A percentile compares a stretch with the other conserved stretches of the same genome.
Conservation (phyloP, 371 early-diverging fungal species). For the Mucor velutinosus region DNA sequence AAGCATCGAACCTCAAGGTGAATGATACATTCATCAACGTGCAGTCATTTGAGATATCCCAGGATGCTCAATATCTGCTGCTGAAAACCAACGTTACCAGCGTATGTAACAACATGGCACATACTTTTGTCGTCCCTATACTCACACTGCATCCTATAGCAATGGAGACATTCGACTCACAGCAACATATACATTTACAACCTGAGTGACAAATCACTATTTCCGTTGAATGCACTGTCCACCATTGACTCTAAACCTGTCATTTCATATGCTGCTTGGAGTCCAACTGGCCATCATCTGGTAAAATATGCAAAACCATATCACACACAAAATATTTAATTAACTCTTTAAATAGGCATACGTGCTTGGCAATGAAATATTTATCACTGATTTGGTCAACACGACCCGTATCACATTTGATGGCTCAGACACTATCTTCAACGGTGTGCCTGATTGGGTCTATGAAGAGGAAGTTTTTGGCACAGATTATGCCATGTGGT, state of each 20-base stretch:
- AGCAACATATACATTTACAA: slow-evolving; percentile 81
- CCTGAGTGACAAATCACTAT: slow-evolving; percentile 52
- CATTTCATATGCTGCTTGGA: slow-evolving; percentile 75
- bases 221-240: slow-evolving; percentile 59
- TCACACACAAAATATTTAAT: not conserved
- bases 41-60: slow-evolving; percentile 62
- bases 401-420: slow-evolving; percentile 82
- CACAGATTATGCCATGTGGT: slow-evolving; percentile 78
- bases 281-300: slow-evolving; percentile 79
- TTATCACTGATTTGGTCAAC: slow-evolving; percentile 66
- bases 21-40: slow-evolving; percentile 29
- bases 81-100: slow-evolving; percentile 66
- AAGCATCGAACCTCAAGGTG: slow-evolving; percentile 29
- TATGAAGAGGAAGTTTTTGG: slow-evolving; percentile 95
- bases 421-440: slow-evolving; percentile 83
- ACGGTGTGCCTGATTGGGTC: slow-evolving; percentile 97
- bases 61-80: slow-evolving; percentile 79
- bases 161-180: slow-evolving; percentile 85
- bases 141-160: slow-evolving; percentile 27
- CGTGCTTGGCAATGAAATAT: slow-evolving; percentile 87
- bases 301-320: slow-evolving; percentile 20
- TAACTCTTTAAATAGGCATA: slow-evolving; percentile 58
- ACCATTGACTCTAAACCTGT: slow-evolving; percentile 34
- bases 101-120: slow-evolving; percentile 13
- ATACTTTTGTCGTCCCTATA: not conserved